These are phyloP conservation scores for Lizanozyma gosingica DNA, from an alignment of 1,139 yeast genomes.

Conservation along the genomic window DNA sequence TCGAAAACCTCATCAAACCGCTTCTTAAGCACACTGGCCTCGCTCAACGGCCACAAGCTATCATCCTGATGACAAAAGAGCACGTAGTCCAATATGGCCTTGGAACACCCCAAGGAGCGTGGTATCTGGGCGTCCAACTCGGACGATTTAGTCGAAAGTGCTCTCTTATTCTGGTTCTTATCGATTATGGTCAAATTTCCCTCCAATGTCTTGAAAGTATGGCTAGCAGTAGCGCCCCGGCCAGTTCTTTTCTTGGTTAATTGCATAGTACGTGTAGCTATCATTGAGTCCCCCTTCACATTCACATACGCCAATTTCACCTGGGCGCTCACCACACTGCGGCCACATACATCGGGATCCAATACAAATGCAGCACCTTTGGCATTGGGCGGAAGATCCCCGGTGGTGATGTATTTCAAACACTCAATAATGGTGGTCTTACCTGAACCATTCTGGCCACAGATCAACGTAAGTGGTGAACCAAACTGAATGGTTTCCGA, in stretches of 20 bases:
- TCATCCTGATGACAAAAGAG: constrained; percentile 98
- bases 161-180: constrained; percentile 53
- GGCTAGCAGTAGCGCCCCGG: constrained; percentile 23
- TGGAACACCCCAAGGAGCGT: constrained; percentile 74
- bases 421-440: constrained; percentile 96
- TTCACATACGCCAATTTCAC: constrained; percentile 80
- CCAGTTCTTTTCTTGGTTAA: constrained; percentile 48
- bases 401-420: constrained; percentile 88
- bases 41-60: constrained; percentile 92
- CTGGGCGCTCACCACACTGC: constrained; percentile 77
- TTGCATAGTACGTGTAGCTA: constrained; percentile 79
- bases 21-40: constrained; percentile 81
- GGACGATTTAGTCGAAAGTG: constrained; percentile 74
- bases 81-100: constrained; percentile 83
- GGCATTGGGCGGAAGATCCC: constrained; percentile 90
- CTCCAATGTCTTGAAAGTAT: constrained; percentile 83
- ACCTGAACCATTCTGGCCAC: constrained; percentile 98
- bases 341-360: constrained; percentile 79
- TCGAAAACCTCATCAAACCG: constrained; percentile 95
- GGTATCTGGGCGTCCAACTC: constrained; percentile 85
- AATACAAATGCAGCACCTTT: constrained; percentile 95
- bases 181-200: constrained; percentile 71
- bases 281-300: constrained; percentile 69
- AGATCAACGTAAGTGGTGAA: constrained; percentile 83
- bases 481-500: constrained; percentile 87